Base-by-base conservation (phyloP, 2,329 filamentous ascomycete genomes). In the Neofusicoccum umdonicola region DNA sequence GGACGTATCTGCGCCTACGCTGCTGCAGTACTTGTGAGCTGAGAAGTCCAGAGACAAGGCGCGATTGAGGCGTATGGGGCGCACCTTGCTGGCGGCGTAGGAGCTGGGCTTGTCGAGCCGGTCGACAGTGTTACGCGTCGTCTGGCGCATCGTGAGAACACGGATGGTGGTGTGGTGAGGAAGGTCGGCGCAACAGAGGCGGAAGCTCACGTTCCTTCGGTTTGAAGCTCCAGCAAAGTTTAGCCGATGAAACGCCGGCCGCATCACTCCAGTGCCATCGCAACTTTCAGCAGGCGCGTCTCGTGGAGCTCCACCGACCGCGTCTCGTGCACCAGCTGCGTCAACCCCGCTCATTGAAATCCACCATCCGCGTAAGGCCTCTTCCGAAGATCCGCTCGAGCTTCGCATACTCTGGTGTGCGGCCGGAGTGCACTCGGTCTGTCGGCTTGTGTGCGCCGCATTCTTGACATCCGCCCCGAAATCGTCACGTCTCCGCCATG, bases 71-170 rank as follows among this genome's bases (percentile, higher is more conserved):
- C 41, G 42, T 11, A 27, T 19, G 44, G 2, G 17, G 37, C 45
- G 15, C 81, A 96, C 94, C 81, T 91, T 91, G 80, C 85, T 89
- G 68, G 88, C 85, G 73, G 93, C 97, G 81, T 99, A 99, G 72
- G 94, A 93, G 77, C 94, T 98, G 17, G 95, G 94, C 79, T 89
- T 90, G 79, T 99, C 95, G 68, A 99, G 87, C 67, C 95, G 86
- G 58, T 98, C 94, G 68, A 98, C 91, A 6, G 95, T 98, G 76
- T 84, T 88, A 74, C 86, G 81, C 67, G 80, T 74, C 48, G 76
- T 77, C 64, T 77, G 73, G 66, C 77, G 76, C 85, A 87, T 86
- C 15, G 37, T 61, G 51, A 35, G 34, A 35, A 19, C 27, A 9
- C 17, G n/a, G 42, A 7, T 35, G 35, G 27, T 44, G 47, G 4